Percentiles rank a stretch among this genome's conserved stretches.
phyloP scores from a whole-genome alignment of 2,329 filamentous ascomycete genomes.

The Pseudocercospora crystallina region DNA sequence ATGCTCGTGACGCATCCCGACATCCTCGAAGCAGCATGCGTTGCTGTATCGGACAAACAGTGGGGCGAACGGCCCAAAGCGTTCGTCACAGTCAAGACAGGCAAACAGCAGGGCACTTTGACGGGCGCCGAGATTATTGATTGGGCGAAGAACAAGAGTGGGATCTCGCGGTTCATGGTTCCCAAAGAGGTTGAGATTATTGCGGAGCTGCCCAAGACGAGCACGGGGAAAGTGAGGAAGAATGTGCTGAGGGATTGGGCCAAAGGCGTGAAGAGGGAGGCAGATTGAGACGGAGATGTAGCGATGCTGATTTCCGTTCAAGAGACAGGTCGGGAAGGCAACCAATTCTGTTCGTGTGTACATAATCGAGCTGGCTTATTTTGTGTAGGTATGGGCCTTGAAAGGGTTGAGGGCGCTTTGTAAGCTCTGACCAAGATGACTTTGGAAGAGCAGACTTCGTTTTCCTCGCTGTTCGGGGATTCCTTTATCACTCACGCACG shows the following conservation, averaged over 20 bases:
- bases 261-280: slow-evolving; percentile 46
- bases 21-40: slow-evolving; percentile 87
- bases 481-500: no score
- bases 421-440: no score
- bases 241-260: slow-evolving; percentile 88
- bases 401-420: no score
- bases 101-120: slow-evolving; percentile 49
- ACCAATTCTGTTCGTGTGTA: no score
- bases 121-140: slow-evolving; percentile 70
- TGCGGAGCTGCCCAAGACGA: slow-evolving; percentile 89
- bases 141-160: slow-evolving; percentile 80
- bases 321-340: no score
- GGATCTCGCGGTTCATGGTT: slow-evolving; percentile 89
- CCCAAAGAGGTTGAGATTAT: slow-evolving; percentile 73
- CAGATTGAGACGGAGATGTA: neutral
- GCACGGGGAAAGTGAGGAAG: slow-evolving; percentile 95
- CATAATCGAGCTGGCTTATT: no score
- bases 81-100: slow-evolving; percentile 76
- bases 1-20: slow-evolving; percentile 86
- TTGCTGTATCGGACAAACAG: slow-evolving; percentile 80
- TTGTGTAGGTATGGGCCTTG: no score
- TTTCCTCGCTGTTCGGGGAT: no score
- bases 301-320: no score
- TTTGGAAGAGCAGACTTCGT: no score
- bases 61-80: slow-evolving; percentile 98